phyloP scores from a whole-genome alignment of 2,329 filamentous ascomycete species.

The Tolypocladium album region DNA sequence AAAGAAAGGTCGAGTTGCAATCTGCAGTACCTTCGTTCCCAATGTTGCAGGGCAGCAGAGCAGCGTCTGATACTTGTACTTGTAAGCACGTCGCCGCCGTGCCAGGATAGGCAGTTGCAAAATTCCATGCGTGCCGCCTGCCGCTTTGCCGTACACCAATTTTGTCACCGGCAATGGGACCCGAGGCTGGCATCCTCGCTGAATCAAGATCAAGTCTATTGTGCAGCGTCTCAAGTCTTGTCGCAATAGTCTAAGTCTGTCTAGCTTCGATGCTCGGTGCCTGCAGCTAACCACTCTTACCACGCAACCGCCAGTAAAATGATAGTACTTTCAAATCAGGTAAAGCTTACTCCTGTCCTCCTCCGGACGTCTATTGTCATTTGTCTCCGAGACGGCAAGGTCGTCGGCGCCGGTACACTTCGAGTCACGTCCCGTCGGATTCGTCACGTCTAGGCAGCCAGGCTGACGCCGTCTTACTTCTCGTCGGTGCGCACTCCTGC shows the following conservation, averaged over 20 bases:
- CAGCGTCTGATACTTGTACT: neutral
- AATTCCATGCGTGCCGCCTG: neutral
- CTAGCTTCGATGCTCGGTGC: neutral
- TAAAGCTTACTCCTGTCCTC: neutral
- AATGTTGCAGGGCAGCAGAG: neutral
- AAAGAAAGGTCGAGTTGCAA: neutral
- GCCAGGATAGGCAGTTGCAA: neutral
- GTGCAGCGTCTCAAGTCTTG: neutral
- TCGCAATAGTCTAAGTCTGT: neutral
- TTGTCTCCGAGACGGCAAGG: neutral
- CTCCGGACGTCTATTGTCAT: neutral
- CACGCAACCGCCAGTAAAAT: too few species aligned
- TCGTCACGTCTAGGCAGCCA: slow-evolving; percentile 8
- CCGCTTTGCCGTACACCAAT: neutral
- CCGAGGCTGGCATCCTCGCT: neutral
- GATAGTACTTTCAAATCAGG: too few species aligned
- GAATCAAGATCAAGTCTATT: neutral
- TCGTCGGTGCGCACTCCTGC: slow-evolving; percentile 28
- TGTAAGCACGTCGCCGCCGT: neutral
- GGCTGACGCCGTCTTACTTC: neutral
- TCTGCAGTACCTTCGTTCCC: too few species aligned
- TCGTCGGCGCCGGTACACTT: neutral
- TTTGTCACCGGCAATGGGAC: neutral
- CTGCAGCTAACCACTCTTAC: neutral
- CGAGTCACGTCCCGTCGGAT: neutral